Evolutionary conservation across 176 grass and related monocot species (phyloP).

Genomic region (Carex scoparia): DNA sequence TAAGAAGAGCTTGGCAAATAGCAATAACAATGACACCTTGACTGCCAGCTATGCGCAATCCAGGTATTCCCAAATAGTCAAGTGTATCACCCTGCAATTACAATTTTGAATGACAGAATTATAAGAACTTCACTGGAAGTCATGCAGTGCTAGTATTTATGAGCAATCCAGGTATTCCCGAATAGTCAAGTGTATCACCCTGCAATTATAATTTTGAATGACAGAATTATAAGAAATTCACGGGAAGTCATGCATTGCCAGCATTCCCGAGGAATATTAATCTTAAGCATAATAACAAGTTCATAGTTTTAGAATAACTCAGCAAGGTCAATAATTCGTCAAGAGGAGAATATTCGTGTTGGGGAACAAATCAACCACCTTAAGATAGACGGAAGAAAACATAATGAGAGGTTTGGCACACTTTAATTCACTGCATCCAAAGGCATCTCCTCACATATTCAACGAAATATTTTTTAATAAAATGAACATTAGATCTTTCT

Average conservation of each 20-base stretch:
- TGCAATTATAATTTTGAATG: constrained; percentile 24
- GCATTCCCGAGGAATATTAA: not conserved
- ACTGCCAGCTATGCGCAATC: constrained; percentile 81
- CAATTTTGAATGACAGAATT: not conserved
- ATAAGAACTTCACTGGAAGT: not conserved
- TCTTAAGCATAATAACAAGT: not conserved
- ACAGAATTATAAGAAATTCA: not conserved
- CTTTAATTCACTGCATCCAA: not conserved
- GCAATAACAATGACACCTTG: constrained; percentile 83
- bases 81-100: constrained; percentile 79
- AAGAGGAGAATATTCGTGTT: not conserved
- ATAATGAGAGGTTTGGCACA: not conserved
- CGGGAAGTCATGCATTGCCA: not conserved
- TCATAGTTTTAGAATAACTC: not conserved
- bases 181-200: constrained; percentile 96
- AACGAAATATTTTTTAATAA: not conserved
- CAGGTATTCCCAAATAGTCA: constrained; percentile 91
- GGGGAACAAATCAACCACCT: not conserved
- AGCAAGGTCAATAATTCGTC: not conserved
- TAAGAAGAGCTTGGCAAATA: constrained; percentile 89
- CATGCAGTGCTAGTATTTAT: not conserved
- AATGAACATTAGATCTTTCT: not conserved
- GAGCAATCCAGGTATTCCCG: constrained; percentile 36
- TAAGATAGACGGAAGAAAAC: not conserved
- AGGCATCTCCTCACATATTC: not conserved